Percentiles rank a stretch among this genome's conserved stretches.
phyloP scores from a whole-genome alignment of 805 yeast genomes.

The Saccharomycopsis oosterbeekiorum region DNA sequence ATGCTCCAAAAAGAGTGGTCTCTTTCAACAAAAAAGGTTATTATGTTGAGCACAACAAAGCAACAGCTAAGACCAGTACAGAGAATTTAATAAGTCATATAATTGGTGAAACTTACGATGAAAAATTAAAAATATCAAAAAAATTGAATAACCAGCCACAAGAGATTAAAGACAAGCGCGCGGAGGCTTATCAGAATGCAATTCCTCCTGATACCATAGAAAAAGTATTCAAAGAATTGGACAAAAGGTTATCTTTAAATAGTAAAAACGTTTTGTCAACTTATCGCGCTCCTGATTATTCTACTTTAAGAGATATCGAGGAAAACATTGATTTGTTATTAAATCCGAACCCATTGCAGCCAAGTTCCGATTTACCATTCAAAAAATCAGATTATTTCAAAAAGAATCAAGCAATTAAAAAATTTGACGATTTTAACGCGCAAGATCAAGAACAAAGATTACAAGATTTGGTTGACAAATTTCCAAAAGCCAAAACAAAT shows the following conservation, averaged over 20 bases:
- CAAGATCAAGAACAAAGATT: constrained; percentile 10
- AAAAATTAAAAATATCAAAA: constrained; percentile 12
- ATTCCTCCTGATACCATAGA: constrained; percentile 8
- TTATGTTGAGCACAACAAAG: constrained; percentile 7
- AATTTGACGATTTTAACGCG: constrained; percentile 7
- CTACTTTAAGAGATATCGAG: constrained; percentile 1
- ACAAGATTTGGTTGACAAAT: constrained; percentile 10
- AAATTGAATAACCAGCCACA: constrained; percentile 1
- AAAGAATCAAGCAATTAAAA: neutral
- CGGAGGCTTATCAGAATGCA: neutral
- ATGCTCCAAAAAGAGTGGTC: neutral
- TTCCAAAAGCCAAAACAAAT: constrained; percentile 17
- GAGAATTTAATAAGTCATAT: constrained; percentile 13
- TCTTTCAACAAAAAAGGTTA: constrained; percentile 9
- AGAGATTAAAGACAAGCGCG: neutral
- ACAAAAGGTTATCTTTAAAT: constrained; percentile 13
- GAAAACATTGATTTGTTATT: constrained; percentile 8
- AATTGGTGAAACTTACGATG: constrained; percentile 16
- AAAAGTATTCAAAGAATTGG: constrained; percentile 10
- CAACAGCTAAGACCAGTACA: constrained; percentile 5
- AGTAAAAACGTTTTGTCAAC: constrained; percentile 6
- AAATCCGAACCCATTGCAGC: constrained; percentile 9
- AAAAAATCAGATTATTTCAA: constrained; percentile 17
- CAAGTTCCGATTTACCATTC: constrained; percentile 6
- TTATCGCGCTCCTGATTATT: constrained; percentile 14